phyloP scores from a whole-genome alignment of 768 basidiomycete genomes.

The Russula earlei region DNA sequence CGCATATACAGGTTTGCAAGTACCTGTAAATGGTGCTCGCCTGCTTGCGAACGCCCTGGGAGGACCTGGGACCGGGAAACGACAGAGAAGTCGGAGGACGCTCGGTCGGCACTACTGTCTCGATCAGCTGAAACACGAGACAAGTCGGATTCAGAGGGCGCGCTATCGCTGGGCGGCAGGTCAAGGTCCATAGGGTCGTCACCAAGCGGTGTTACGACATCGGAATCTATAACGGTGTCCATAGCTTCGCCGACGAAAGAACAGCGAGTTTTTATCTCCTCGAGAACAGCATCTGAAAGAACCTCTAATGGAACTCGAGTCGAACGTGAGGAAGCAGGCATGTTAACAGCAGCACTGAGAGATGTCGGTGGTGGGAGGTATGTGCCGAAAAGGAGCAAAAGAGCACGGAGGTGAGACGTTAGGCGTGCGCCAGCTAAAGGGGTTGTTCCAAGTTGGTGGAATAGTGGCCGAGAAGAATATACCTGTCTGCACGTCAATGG shows the following conservation, averaged over 20 bases:
- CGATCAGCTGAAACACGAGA: conserved; percentile 38
- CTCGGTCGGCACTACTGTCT: conserved; percentile 41
- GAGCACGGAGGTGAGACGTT: conserved; percentile 66
- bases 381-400: conserved; percentile 74
- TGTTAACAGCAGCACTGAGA: conserved; percentile 52
- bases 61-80: conserved; percentile 36
- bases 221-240: conserved; percentile 26
- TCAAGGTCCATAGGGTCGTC: conserved; percentile 37
- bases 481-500: conserved; percentile 44
- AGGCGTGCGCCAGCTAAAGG: conserved; percentile 82
- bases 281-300: conserved; percentile 70
- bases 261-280: conserved; percentile 83
- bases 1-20: conserved; percentile 63
- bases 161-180: conserved; percentile 40
- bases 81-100: conserved; percentile 50
- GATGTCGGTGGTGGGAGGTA: conserved; percentile 78
- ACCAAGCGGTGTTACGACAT: conserved; percentile 19
- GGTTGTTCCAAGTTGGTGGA: conserved; percentile 71
- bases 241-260: conserved; percentile 76
- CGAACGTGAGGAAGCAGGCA: conserved; percentile 52
- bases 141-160: conserved; percentile 62
- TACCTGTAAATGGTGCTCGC: conserved; percentile 51
- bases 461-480: conserved; percentile 81
- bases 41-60: conserved; percentile 24
- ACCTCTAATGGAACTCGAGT: conserved; percentile 70